phyloP scores from a whole-genome alignment of 805 yeast species.

The Wickerhamiella dianesei region DNA sequence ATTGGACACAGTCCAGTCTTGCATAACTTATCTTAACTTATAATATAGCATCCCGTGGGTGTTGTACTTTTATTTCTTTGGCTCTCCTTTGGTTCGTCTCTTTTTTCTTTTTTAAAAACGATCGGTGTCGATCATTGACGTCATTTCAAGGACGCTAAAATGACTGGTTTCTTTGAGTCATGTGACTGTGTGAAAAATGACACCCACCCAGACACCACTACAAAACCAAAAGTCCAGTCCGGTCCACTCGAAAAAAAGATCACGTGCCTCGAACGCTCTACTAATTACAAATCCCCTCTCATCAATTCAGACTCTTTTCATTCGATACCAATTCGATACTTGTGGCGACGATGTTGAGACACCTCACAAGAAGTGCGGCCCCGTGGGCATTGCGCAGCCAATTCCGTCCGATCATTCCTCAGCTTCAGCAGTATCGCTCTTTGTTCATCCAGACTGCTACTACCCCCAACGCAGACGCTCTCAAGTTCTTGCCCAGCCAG shows the following conservation, averaged over 20 bases:
- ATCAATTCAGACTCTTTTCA: not conserved
- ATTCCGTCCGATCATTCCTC: not conserved
- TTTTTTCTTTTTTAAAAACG: no score
- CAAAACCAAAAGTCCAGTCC: no score
- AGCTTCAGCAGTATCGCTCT: slow-evolving; percentile 4
- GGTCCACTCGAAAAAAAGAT: no score
- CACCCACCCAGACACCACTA: no score
- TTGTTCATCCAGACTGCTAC: slow-evolving; percentile 59
- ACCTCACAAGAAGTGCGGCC: not conserved
- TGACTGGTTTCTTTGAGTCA: no score
- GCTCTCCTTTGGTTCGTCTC: no score
- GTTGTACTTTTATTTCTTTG: no score
- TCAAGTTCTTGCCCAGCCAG: slow-evolving; percentile 69
- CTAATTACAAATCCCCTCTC: not conserved
- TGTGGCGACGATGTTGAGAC: not conserved
- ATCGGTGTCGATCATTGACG: no score
- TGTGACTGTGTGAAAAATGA: no score
- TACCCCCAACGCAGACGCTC: slow-evolving; percentile 77
- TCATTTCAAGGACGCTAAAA: no score
- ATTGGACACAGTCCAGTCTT: not conserved
- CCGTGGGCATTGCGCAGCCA: not conserved
- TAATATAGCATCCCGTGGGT: no score
- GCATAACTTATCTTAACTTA: not conserved
- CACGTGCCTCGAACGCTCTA: not conserved
- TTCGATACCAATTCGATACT: not conserved